These are phyloP conservation scores for Aspergillus japonicus DNA, from an alignment of 2,329 filamentous ascomycete genomes.

Conservation along the genomic window DNA sequence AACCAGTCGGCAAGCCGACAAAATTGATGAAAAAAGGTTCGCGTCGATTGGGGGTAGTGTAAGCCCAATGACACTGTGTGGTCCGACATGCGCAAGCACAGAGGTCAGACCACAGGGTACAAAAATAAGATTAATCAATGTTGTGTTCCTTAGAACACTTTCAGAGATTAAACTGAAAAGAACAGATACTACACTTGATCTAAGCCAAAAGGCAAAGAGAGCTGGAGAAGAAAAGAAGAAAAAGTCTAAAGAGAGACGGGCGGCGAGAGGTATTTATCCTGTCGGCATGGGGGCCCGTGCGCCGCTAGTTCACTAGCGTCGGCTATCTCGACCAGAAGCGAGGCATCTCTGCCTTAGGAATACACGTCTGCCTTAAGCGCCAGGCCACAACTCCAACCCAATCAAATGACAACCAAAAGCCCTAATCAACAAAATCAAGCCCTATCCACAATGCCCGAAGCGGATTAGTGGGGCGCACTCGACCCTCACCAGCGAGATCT, in stretches of 20 bases:
- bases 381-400: background rate
- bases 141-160: slow-evolving; percentile 70
- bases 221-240: slow-evolving; percentile 48
- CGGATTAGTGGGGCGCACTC: slow-evolving; percentile 29
- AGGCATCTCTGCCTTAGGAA: background rate
- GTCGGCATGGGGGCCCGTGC: slow-evolving; percentile 15
- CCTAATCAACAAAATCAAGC: slow-evolving; percentile 18
- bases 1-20: slow-evolving; percentile 53
- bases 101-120: slow-evolving; percentile 54
- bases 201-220: slow-evolving; percentile 65
- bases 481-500: slow-evolving; percentile 29
- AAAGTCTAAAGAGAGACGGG: slow-evolving; percentile 31
- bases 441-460: slow-evolving; percentile 16
- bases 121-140: slow-evolving; percentile 86
- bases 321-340: slow-evolving; percentile 13
- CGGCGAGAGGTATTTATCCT: slow-evolving; percentile 32
- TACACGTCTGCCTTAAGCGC: too few relatives aligned
- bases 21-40: slow-evolving; percentile 63
- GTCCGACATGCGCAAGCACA: slow-evolving; percentile 69
- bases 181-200: slow-evolving; percentile 97
- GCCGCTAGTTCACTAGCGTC: slow-evolving; percentile 21
- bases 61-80: slow-evolving; percentile 72
- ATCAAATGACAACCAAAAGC: slow-evolving; percentile 16
- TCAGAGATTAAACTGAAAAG: slow-evolving; percentile 97
- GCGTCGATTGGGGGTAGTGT: slow-evolving; percentile 73